Conservation (phyloP, 1,284 basidiomycete species). For the Anthracocystis walkeri region DNA sequence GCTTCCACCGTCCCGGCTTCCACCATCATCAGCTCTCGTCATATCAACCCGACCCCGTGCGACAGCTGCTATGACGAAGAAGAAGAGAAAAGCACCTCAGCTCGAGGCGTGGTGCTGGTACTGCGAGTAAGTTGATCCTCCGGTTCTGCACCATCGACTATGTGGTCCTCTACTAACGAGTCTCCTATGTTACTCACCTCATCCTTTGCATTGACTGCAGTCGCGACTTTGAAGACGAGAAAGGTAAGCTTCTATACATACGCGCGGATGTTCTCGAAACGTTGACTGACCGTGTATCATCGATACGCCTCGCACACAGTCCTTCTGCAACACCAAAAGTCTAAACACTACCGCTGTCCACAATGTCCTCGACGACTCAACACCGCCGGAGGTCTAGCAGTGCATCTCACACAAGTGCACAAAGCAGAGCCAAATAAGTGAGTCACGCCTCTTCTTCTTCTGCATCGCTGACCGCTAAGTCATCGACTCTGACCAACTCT, state of each 20-base stretch:
- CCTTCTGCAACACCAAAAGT: conserved; percentile 98
- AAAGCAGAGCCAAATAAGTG: conserved; percentile 96
- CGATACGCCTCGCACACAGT: conserved; percentile 73
- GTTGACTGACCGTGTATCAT: not conserved
- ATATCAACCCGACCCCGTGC: not conserved
- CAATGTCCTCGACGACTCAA: conserved; percentile 95
- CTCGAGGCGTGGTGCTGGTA: conserved; percentile 92
- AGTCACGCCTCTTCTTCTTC: conserved; percentile 69
- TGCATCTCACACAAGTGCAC: conserved; percentile 98
- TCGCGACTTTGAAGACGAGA: conserved; percentile 69
- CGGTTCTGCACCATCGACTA: not conserved
- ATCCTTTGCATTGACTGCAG: conserved; percentile 24
- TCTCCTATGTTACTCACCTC: not conserved
- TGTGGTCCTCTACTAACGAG: conserved; percentile 2
- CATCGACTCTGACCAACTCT: no score
- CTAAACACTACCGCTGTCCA: conserved; percentile 97
- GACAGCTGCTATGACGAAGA: conserved; percentile 62
- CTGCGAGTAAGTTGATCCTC: conserved; percentile 81
- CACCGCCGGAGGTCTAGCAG: conserved; percentile 96
- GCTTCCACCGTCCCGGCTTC: conserved; percentile 1
- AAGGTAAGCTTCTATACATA: conserved; percentile 37
- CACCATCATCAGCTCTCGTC: conserved; percentile 6
- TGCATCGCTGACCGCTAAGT: not conserved
- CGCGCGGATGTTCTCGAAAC: no score
- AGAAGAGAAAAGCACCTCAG: conserved; percentile 67